Evolutionary conservation across 2,329 filamentous ascomycete species (phyloP), one percentile per base, ranked within the genome.

Genomic region (Neoscytalidium dimidiatum): DNA sequence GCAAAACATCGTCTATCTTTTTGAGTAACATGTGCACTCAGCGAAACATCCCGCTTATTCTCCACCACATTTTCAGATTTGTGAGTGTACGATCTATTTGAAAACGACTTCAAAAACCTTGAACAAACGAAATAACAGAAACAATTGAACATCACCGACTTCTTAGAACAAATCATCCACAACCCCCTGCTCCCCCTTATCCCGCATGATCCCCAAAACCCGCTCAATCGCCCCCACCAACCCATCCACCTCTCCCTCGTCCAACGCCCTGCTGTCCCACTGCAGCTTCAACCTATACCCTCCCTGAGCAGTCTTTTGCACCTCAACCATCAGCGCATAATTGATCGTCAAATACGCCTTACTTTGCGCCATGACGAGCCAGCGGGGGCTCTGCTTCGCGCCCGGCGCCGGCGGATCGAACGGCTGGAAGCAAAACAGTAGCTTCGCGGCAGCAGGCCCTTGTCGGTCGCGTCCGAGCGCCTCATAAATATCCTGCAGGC

Each of bases 401-500:
- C 35, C 35, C 35, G 35, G 35, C 35, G 5, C 5, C 7, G 35
- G 35, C 66, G 75, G 74, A 60, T 75, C 73, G 62, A 77, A 77
- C 9, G 74, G 74, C 67, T 77, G 74, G 66, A 74, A 77, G 51
- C 70, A 66, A 67, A 73, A 77, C 29, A 77, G 67, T 2, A 68
- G 62, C 49, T 69, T 69, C 23, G 67, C 62, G 5, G 13, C 33
- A 5, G 14, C 23, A 14, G 35, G 35, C 19, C 44, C 53, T 1
- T 62, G 53, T 4, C 74, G 69, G 17, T 67, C 62, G 9, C 65
- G 38, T n/a, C 64, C 69, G 2, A 67, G 21, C 4, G 69, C 66
- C 0, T 62, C 49, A 64, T 75, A 73, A 44, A 76, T 74, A n/a
- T 75, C 72, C 19, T 67, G 53, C 14, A 75, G 53, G 2, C 70